A percentile compares a stretch with the other conserved stretches of the same genome.
phyloP scores from a whole-genome alignment of 2,329 filamentous ascomycete species.

The Coniochaeta prunicola region DNA sequence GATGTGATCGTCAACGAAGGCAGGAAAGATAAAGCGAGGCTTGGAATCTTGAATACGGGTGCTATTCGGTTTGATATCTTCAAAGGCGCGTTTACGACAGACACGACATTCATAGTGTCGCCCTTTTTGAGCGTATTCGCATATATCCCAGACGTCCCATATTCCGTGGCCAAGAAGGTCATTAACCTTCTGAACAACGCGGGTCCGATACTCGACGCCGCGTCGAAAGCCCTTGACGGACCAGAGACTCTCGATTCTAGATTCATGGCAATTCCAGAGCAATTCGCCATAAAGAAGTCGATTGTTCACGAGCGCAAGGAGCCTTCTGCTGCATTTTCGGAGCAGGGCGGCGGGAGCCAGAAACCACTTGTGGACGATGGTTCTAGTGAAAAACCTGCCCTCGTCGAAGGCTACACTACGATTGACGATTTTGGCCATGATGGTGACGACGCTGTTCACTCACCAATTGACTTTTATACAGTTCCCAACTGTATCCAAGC shows the following conservation, averaged over 20 bases:
- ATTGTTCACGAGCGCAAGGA: slow-evolving; percentile 17
- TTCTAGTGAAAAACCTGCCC: slow-evolving; percentile 27
- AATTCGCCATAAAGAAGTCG: slow-evolving; percentile 20
- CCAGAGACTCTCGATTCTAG: slow-evolving; percentile 27
- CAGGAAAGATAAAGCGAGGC: slow-evolving; percentile 52
- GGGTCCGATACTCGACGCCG: slow-evolving; percentile 1
- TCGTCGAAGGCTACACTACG: slow-evolving; percentile 76
- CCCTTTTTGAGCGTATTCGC: slow-evolving; percentile 78
- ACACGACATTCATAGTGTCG: slow-evolving; percentile 78
- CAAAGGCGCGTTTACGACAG: slow-evolving; percentile 81
- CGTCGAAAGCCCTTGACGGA: background rate
- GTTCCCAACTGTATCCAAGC: slow-evolving; percentile 82
- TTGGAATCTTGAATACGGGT: slow-evolving; percentile 82
- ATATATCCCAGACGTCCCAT: slow-evolving; percentile 75
- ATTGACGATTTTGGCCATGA: slow-evolving; percentile 74
- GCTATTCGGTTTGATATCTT: slow-evolving; percentile 94
- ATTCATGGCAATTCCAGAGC: slow-evolving; percentile 44
- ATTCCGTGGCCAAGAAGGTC: slow-evolving; percentile 64
- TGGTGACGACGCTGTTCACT: slow-evolving; percentile 86
- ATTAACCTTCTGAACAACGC: slow-evolving; percentile 47
- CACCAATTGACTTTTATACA: slow-evolving; percentile 63
- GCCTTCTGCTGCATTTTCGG: slow-evolving; percentile 2
- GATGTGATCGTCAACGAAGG: slow-evolving; percentile 51
- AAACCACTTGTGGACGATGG: slow-evolving; percentile 21
- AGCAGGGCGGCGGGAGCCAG: slow-evolving; percentile 15